Evolutionary conservation across 805 yeast genomes (phyloP).

Genomic region (Brettanomyces custersianus): DNA sequence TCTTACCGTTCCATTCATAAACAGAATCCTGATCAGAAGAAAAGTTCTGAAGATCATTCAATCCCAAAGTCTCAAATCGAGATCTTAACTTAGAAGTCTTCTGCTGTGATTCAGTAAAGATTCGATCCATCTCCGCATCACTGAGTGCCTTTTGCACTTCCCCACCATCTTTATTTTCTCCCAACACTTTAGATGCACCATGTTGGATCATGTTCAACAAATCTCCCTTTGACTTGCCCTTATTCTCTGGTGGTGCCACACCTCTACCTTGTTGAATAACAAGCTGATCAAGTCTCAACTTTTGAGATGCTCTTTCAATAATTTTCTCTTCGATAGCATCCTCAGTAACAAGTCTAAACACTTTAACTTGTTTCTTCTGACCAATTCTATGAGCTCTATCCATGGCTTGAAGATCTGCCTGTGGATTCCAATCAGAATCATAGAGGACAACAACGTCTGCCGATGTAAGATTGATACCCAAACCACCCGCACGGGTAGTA

Average conservation of each 20-base stretch:
- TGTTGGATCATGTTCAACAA: constrained; percentile 74
- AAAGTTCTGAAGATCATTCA: constrained; percentile 72
- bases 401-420: constrained; percentile 84
- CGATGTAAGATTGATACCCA: constrained; percentile 75
- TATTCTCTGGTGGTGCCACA: constrained; percentile 16
- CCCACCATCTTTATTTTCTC: constrained; percentile 22
- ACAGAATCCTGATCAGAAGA: constrained; percentile 48
- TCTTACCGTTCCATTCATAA: constrained; percentile 84
- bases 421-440: constrained; percentile 87
- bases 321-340: constrained; percentile 81
- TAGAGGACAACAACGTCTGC: constrained; percentile 70
- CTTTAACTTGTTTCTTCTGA: constrained; percentile 76
- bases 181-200: constrained; percentile 65
- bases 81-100: constrained; percentile 54
- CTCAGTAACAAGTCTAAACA: constrained; percentile 68
- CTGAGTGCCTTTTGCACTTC: constrained; percentile 17
- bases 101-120: constrained; percentile 51
- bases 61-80: constrained; percentile 58
- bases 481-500: constrained; percentile 86
- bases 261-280: constrained; percentile 67
- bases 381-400: constrained; percentile 87
- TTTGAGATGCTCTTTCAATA: constrained; percentile 73
- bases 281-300: constrained; percentile 67
- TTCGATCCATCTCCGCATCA: constrained; percentile 52
- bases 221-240: constrained; percentile 55